Percentiles rank a stretch among this genome's conserved stretches.
phyloP scores from a whole-genome alignment of 2,329 filamentous ascomycete genomes.

The Calonectria pteridis region DNA sequence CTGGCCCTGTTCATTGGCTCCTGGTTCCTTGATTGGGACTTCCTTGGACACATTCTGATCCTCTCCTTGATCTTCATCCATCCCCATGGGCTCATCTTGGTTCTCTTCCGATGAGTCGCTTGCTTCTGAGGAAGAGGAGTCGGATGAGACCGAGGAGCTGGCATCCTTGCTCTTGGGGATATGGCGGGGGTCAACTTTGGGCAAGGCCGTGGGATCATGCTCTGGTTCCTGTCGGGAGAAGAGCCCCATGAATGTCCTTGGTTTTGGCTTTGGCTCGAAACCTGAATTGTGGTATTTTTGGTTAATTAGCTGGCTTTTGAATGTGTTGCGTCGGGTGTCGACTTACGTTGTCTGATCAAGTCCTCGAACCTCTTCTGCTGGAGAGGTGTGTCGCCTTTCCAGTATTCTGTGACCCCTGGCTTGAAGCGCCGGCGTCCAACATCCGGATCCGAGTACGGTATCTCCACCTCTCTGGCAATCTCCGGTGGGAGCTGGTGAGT shows the following conservation, averaged over 20 bases:
- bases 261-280: slow-evolving; percentile 19
- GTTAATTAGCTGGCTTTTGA: slow-evolving; percentile 7
- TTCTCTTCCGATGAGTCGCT: background rate
- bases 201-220: slow-evolving; percentile 34
- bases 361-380: slow-evolving; percentile 45
- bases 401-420: slow-evolving; percentile 42
- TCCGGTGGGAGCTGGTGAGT: background rate
- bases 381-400: slow-evolving; percentile 47
- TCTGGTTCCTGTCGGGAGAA: background rate
- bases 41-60: background rate
- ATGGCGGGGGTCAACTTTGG: slow-evolving; percentile 30
- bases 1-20: background rate
- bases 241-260: slow-evolving; percentile 22
- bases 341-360: slow-evolving; percentile 36
- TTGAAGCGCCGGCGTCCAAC: slow-evolving; percentile 38
- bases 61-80: background rate
- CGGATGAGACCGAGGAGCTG: slow-evolving; percentile 8
- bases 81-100: background rate
- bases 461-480: slow-evolving; percentile 17
- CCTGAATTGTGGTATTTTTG: slow-evolving; percentile 13
- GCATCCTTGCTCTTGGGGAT: slow-evolving; percentile 39
- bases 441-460: slow-evolving; percentile 33
- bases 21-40: background rate
- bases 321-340: background rate
- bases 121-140: background rate